Evolutionary conservation across 1,284 basidiomycete genomes (phyloP).

Genomic region (Cryptococcus maquisensis): DNA sequence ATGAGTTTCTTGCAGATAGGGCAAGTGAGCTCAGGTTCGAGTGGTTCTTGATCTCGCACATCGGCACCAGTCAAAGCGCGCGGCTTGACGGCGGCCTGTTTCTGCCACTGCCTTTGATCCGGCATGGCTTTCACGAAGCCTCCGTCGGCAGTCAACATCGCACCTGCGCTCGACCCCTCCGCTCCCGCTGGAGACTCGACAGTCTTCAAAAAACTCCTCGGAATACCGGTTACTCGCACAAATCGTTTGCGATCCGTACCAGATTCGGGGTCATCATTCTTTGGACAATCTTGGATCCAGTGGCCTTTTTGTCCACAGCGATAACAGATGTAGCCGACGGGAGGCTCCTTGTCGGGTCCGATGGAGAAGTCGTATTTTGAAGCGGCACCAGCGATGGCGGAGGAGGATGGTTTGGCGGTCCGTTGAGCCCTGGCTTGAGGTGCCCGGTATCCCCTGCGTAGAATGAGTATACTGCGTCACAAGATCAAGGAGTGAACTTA

Average conservation of each 20-base stretch:
- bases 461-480: background rate
- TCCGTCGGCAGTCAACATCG: conserved; percentile 96
- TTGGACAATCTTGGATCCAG: conserved; percentile 99
- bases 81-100: conserved; percentile 67
- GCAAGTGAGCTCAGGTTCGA: conserved; percentile 72
- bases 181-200: conserved; percentile 74
- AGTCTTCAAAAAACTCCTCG: conserved; percentile 92
- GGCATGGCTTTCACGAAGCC: conserved; percentile 79
- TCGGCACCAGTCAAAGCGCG: conserved; percentile 77
- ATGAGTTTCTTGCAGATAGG: conserved; percentile 85
- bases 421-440: conserved; percentile 10
- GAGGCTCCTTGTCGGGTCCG: conserved; percentile 55
- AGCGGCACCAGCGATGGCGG: conserved; percentile 52
- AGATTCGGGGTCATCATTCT: conserved; percentile 90
- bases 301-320: conserved; percentile 98
- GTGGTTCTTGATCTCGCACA: conserved; percentile 71
- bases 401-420: conserved; percentile 15
- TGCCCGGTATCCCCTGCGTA: conserved; percentile 8
- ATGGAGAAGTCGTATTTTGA: conserved; percentile 39
- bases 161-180: conserved; percentile 69
- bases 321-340: conserved; percentile 97
- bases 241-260: conserved; percentile 85
- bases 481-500: conserved; percentile 20
- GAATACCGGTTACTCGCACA: conserved; percentile 96
- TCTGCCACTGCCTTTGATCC: conserved; percentile 82